Base-by-base conservation (phyloP, 495 filamentous ascomycete species). In the Mycothermus thermophilus region DNA sequence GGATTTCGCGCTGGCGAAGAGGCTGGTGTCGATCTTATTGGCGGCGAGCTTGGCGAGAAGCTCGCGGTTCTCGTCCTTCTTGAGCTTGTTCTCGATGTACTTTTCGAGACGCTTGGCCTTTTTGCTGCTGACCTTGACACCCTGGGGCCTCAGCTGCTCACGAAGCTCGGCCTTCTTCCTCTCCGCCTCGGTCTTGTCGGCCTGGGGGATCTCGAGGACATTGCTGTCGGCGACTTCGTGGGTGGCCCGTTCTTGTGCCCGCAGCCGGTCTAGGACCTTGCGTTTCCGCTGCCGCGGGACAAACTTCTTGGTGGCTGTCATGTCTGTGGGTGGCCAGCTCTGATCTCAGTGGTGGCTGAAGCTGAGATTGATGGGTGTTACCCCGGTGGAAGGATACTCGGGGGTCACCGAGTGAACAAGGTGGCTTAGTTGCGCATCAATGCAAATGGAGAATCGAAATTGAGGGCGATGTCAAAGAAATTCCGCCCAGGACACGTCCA, bases 81-180 rank as follows among this genome's bases (percentile, higher is more conserved):
- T 79, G 5, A 96, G 63, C 66, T 97, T 97, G 32, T 67, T 90
- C 48, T 95, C 88, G 64, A 99, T 93, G 51, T 99, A 99, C 51
- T 95, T 95, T 39, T 95, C 85, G 22, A 99, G 62, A 25, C 90
- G 69, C 60, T 95, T 96, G 35, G 83, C 72, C 62, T 99, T 99
- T 64, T 96, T 93, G 25, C 73, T 67, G 21, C 79, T 88, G 41
- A 93, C 74, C 50, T 81, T 83, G n/a, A 67, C 58, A 32, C 81
- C 69, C 36, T 80, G 71, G n/a, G 76, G 74, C 38, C 69, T 74
- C 29, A 93, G 45, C 43, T 79, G 69, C 35, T 72, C 60, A 37
- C 67, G 64, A 29, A 69, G 38, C 29, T 52, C 51, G 17, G 57
- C 64, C 50, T 74, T 80, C 50, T 71, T 75, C 38, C 72, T 68